These are phyloP conservation scores for Gardenia jasminoides DNA, from an alignment of 257 asterid species.

Conservation along the genomic window DNA sequence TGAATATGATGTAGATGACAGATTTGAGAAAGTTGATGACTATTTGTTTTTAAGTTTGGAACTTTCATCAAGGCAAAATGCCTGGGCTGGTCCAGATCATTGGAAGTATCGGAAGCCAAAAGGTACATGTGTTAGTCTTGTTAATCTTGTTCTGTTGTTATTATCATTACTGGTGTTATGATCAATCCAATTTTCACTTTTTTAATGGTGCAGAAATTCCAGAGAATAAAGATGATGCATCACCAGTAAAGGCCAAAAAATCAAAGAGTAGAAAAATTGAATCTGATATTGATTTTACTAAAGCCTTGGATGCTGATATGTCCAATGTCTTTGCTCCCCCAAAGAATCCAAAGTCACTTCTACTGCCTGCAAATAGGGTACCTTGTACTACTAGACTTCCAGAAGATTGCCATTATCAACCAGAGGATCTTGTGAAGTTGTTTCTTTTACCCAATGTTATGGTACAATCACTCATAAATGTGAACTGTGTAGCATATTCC, in stretches of 20 bases:
- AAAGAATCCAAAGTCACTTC: slow-evolving; percentile 73
- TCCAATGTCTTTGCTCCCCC: slow-evolving; percentile 74
- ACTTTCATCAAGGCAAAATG: slow-evolving; percentile 72
- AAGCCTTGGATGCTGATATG: slow-evolving; percentile 50
- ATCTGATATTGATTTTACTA: slow-evolving; percentile 64
- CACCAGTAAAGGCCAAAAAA: slow-evolving; percentile 57
- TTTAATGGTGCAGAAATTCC: slow-evolving; percentile 54
- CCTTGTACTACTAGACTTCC: slow-evolving; percentile 81
- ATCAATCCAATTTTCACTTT: slow-evolving; percentile 16
- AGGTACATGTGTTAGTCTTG: slow-evolving; percentile 43
- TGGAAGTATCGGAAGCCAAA: slow-evolving; percentile 83
- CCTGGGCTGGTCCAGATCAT: slow-evolving; percentile 98
- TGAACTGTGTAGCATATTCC: not conserved
- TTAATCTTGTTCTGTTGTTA: not conserved
- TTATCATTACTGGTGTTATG: not conserved
- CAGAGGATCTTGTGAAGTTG: slow-evolving; percentile 92
- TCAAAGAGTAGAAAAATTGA: slow-evolving; percentile 56
- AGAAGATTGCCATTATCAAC: slow-evolving; percentile 96
- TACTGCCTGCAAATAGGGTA: slow-evolving; percentile 67
- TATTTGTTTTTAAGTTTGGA: slow-evolving; percentile 75
- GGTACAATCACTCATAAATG: slow-evolving; percentile 39
- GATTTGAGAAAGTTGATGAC: slow-evolving; percentile 69
- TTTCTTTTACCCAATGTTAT: slow-evolving; percentile 76
- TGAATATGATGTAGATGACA: slow-evolving; percentile 56
- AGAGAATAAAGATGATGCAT: slow-evolving; percentile 44